Percentiles rank a stretch among this genome's conserved stretches.
Evolutionary conservation across 1,139 yeast species (phyloP).

Genomic region (Pichia sp.): DNA sequence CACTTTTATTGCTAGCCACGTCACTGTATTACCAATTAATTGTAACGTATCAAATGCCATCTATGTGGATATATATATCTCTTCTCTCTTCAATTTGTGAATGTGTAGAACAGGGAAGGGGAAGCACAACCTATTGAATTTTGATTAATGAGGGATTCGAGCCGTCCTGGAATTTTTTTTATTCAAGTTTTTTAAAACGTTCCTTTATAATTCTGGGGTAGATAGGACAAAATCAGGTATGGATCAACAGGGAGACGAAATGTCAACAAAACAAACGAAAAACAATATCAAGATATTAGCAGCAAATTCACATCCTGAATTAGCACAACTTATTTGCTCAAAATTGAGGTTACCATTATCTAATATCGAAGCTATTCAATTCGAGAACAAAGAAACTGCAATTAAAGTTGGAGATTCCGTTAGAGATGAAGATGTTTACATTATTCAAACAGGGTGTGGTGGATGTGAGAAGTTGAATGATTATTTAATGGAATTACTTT

Average conservation of each 20-base stretch:
- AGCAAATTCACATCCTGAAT: constrained; percentile 86
- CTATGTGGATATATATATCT: too few species aligned
- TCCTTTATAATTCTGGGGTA: not conserved
- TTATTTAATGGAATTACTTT: constrained; percentile 60
- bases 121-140: too few species aligned
- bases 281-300: constrained; percentile 75
- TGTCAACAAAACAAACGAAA: constrained; percentile 28
- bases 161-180: not conserved
- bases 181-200: not conserved
- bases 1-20: too few species aligned
- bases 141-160: too few species aligned
- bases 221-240: not conserved
- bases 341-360: constrained; percentile 56
- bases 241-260: constrained; percentile 4
- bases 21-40: too few species aligned
- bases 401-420: constrained; percentile 69
- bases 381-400: constrained; percentile 65
- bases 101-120: too few species aligned
- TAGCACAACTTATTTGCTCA: constrained; percentile 68
- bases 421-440: constrained; percentile 71
- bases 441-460: constrained; percentile 67
- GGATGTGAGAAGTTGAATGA: constrained; percentile 61
- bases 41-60: too few species aligned
- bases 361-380: constrained; percentile 60
- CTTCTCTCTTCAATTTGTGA: too few species aligned